Evolutionary conservation across 306 rosid genomes (phyloP).

Genomic region (Delonix regia): DNA sequence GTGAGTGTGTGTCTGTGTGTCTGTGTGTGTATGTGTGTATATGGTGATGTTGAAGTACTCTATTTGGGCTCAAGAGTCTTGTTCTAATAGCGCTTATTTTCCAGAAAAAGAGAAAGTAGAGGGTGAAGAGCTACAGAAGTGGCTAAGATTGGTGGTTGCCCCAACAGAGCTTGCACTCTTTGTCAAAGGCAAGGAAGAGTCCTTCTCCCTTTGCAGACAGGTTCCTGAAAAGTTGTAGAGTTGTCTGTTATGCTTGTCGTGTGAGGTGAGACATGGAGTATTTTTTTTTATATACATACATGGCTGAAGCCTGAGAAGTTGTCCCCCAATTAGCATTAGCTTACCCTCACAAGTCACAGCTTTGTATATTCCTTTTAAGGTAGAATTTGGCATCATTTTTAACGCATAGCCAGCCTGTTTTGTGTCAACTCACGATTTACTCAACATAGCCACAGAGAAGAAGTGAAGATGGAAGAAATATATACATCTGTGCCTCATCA

Average conservation of each 20-base stretch:
- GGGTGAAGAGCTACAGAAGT: constrained; percentile 86
- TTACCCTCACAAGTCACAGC: constrained; percentile 44
- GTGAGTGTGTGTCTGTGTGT: neutral
- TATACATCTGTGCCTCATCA: constrained; percentile 40
- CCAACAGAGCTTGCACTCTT: constrained; percentile 75
- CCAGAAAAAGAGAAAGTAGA: constrained; percentile 91
- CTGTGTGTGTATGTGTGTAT: no score
- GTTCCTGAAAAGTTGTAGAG: constrained; percentile 35
- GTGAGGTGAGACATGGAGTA: constrained; percentile 40
- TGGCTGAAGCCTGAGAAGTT: constrained; percentile 41
- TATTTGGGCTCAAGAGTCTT: constrained; percentile 11
- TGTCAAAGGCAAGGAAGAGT: constrained; percentile 59
- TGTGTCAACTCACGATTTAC: constrained; percentile 39
- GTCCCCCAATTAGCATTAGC: constrained; percentile 39
- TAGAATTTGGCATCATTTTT: constrained; percentile 54
- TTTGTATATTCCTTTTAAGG: constrained; percentile 52
- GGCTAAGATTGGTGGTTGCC: constrained; percentile 87
- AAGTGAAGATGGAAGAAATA: constrained; percentile 33
- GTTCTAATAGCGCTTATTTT: constrained; percentile 46
- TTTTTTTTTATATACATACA: constrained; percentile 32
- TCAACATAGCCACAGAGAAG: constrained; percentile 31
- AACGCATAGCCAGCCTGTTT: constrained; percentile 36
- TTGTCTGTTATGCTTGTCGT: constrained; percentile 33
- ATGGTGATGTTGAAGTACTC: constrained; percentile 21
- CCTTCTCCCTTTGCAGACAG: constrained; percentile 62